Evolutionary conservation across 2,329 filamentous ascomycete genomes (phyloP).

Genomic region (Aspergillus neotritici): DNA sequence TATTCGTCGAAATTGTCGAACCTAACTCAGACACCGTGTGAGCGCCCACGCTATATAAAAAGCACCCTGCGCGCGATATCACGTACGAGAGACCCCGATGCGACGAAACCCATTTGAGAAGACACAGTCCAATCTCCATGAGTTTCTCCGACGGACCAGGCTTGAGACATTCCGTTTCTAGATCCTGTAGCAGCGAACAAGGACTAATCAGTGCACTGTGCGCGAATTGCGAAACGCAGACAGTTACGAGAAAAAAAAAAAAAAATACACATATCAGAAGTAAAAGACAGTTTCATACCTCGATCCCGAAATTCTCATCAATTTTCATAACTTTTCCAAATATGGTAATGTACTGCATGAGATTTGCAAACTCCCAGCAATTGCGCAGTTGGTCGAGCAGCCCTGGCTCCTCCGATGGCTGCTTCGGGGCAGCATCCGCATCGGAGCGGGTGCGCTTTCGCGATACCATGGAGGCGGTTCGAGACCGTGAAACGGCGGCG

Average conservation of each 20-base stretch:
- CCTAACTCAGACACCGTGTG: conserved; percentile 43
- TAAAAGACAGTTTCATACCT: conserved; percentile 53
- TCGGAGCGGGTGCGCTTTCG: conserved; percentile 54
- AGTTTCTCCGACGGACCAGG: conserved; percentile 65
- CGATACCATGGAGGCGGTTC: conserved; percentile 45
- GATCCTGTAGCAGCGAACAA: conserved; percentile 54
- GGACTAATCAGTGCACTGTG: conserved; percentile 10
- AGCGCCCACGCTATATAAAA: conserved; percentile 2
- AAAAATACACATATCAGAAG: background rate
- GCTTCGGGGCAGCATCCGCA: conserved; percentile 47
- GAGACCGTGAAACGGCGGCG: conserved; percentile 25
- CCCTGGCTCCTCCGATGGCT: conserved; percentile 31
- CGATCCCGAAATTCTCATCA: conserved; percentile 79
- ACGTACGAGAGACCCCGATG: conserved; percentile 86
- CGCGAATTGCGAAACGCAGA: conserved; percentile 12
- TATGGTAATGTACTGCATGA: conserved; percentile 88
- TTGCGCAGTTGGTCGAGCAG: conserved; percentile 68
- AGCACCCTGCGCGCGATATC: background rate
- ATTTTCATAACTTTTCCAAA: conserved; percentile 90
- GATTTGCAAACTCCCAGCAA: conserved; percentile 92
- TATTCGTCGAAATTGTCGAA: conserved; percentile 90
- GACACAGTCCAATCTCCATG: conserved; percentile 72
- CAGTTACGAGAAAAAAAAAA: background rate
- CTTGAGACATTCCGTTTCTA: conserved; percentile 84
- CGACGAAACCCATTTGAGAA: conserved; percentile 90